Evolutionary conservation across 2,329 filamentous ascomycete species (phyloP).

Genomic region (Metarhizium brunneum): DNA sequence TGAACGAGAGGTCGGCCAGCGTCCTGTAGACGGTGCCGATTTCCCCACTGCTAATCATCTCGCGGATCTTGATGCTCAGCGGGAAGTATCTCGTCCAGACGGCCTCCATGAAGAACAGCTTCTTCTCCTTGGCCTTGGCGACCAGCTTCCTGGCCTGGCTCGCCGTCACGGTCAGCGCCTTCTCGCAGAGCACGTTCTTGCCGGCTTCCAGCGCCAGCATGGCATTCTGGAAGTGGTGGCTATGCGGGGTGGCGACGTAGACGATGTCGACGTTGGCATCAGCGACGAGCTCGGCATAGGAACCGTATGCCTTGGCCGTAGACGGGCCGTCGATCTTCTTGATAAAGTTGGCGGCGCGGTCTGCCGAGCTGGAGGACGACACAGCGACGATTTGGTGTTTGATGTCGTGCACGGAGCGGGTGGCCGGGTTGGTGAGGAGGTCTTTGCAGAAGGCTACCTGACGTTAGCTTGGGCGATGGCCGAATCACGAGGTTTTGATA

Average conservation of each 20-base stretch:
- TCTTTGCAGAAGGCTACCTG: conserved; percentile 60
- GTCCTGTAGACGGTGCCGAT: conserved; percentile 55
- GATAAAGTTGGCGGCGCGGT: conserved; percentile 65
- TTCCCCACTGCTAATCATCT: conserved; percentile 47
- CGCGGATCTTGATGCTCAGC: conserved; percentile 64
- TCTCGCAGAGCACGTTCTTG: conserved; percentile 87
- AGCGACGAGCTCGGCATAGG: conserved; percentile 71
- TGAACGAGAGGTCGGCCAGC: conserved; percentile 52
- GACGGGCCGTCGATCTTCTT: conserved; percentile 58
- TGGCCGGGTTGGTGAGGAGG: conserved; percentile 62
- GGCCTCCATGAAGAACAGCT: conserved; percentile 73
- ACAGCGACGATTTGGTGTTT: conserved; percentile 71
- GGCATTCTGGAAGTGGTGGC: conserved; percentile 85
- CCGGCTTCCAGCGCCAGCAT: conserved; percentile 76
- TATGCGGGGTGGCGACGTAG: conserved; percentile 85
- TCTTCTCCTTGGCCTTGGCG: conserved; percentile 62
- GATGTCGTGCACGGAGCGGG: conserved; percentile 62
- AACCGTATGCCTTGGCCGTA: conserved; percentile 64
- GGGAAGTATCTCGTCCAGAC: conserved; percentile 90
- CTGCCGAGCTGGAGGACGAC: conserved; percentile 65
- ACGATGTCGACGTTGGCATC: conserved; percentile 75
- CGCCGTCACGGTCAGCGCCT: conserved; percentile 79
- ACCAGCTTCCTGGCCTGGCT: conserved; percentile 65
- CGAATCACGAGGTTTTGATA: background rate
- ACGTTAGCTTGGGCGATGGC: background rate